Percentiles rank a stretch among this genome's conserved stretches.
Conservation (phyloP, 441 rosid genomes). For the Brassica balearica region DNA sequence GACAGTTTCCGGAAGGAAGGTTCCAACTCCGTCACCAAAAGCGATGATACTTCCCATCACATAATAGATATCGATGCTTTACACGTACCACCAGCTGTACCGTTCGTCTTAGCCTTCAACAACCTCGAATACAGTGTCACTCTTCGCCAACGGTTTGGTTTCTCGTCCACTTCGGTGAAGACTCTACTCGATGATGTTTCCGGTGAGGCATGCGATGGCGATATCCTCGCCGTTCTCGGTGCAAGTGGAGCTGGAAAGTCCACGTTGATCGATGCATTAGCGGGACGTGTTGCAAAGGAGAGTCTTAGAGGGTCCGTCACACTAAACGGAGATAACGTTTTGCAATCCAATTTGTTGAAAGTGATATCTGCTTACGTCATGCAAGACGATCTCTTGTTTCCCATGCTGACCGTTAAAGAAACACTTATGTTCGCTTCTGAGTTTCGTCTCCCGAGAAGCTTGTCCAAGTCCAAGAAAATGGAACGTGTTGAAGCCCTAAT, state of each 20-base stretch:
- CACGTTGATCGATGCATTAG: conserved; percentile 83
- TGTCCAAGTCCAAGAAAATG: conserved; percentile 70
- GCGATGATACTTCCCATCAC: conserved; percentile 29
- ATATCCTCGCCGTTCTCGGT: conserved; percentile 13
- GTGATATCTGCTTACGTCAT: conserved; percentile 52
- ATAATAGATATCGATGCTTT: conserved; percentile 34
- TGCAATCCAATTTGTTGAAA: conserved; percentile 75
- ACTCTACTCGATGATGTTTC: conserved; percentile 8
- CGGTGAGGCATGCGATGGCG: conserved; percentile 8
- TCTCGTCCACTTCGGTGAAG: conserved; percentile 7
- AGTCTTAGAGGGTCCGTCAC: conserved; percentile 78
- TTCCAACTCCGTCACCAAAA: neutral
- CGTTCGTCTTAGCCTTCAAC: conserved; percentile 31
- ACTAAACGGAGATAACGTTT: conserved; percentile 59
- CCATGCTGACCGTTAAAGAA: conserved; percentile 8
- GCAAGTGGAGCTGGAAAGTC: neutral
- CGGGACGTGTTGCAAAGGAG: conserved; percentile 76
- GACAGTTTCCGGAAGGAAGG: conserved; percentile 37
- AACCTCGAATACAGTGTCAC: conserved; percentile 25
- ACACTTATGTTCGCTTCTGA: conserved; percentile 6
- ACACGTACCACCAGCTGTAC: conserved; percentile 13
- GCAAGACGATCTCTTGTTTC: conserved; percentile 10
- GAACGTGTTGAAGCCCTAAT: conserved; percentile 73
- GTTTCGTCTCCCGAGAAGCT: conserved; percentile 19
- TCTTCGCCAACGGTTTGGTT: neutral